Percentiles rank a stretch among this genome's conserved stretches.
phyloP scores from a whole-genome alignment of 2,329 filamentous ascomycete genomes.

The Botrytis hyacinthi region DNA sequence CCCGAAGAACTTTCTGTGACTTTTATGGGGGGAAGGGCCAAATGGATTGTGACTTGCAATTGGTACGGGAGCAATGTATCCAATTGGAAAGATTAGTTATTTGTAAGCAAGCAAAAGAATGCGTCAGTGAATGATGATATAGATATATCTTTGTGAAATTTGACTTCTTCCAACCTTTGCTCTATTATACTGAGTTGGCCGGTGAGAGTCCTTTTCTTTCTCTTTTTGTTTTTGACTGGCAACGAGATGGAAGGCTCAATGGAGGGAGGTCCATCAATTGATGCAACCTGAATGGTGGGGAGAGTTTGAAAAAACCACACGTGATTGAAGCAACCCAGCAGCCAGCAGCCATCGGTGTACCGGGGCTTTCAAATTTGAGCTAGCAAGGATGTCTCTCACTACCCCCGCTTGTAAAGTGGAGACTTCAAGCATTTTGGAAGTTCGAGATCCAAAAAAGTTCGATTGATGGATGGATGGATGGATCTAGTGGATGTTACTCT shows the following conservation, averaged over 20 bases:
- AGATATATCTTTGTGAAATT: neutral
- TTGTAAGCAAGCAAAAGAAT: neutral
- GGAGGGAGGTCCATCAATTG: neutral
- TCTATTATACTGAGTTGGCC: neutral
- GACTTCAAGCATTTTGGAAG: neutral
- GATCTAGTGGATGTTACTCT: neutral
- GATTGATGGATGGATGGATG: constrained; percentile 3
- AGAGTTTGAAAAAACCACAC: neutral
- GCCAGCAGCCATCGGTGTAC: neutral
- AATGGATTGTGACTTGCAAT: neutral
- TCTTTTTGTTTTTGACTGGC: neutral
- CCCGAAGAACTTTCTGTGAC: neutral
- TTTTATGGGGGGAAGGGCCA: neutral
- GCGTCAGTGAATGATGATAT: neutral
- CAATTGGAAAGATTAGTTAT: neutral
- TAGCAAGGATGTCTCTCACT: neutral
- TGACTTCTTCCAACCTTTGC: neutral
- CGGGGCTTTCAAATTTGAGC: neutral
- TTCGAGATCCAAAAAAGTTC: constrained; percentile 3
- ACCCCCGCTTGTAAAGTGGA: neutral
- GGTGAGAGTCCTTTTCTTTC: neutral
- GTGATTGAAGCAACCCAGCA: neutral
- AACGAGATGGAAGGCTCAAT: neutral
- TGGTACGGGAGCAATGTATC: neutral
- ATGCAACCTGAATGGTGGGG: neutral